Evolutionary conservation across 1,139 yeast genomes (phyloP).

Genomic region (Magnusiomyces paraingens): DNA sequence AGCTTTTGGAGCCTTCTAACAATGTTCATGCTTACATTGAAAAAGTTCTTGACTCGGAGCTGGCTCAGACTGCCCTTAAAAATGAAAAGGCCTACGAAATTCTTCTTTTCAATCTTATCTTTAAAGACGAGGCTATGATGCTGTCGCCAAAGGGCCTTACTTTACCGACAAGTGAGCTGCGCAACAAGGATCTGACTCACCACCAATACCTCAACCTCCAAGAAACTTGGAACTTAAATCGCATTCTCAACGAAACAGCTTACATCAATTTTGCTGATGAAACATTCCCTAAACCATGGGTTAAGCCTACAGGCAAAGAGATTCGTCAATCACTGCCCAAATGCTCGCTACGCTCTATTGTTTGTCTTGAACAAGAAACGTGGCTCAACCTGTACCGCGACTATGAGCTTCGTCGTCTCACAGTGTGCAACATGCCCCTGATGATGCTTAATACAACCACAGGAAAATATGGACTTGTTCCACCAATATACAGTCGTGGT

Average conservation of each 20-base stretch:
- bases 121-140: constrained; percentile 31
- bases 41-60: no score
- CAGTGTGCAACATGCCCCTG: no score
- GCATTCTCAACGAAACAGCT: neutral
- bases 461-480: no score
- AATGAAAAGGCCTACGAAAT: constrained; percentile 39
- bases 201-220: constrained; percentile 8
- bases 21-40: constrained; percentile 29
- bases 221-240: constrained; percentile 12
- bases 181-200: constrained; percentile 19
- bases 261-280: constrained; percentile 16
- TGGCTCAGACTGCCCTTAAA: no score
- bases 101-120: constrained; percentile 43
- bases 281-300: constrained; percentile 17
- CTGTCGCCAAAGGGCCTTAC: constrained; percentile 45
- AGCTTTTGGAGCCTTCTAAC: constrained; percentile 39
- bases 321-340: constrained; percentile 1
- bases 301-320: neutral
- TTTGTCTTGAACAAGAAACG: no score
- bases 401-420: no score
- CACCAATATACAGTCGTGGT: no score
- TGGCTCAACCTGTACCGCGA: no score
- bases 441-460: no score
- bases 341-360: neutral
- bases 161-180: constrained; percentile 45